Percentiles rank a stretch among this genome's conserved stretches.
Evolutionary conservation across 2,329 filamentous ascomycete species (phyloP).

Genomic region (Ophiostoma sp.): DNA sequence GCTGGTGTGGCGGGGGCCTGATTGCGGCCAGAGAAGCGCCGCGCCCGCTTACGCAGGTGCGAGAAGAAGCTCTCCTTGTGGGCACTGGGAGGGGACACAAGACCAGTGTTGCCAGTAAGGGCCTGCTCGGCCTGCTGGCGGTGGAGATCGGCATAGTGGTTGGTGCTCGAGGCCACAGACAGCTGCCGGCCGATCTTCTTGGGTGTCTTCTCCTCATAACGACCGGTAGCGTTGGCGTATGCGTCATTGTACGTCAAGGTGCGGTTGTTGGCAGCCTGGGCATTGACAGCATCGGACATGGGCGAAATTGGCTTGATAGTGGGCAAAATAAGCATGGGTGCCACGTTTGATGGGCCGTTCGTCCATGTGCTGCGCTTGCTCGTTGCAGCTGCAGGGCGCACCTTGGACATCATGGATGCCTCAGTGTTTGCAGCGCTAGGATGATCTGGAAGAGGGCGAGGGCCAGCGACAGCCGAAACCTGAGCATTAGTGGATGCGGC

Average conservation of each 20-base stretch:
- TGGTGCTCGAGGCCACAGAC: constrained; percentile 84
- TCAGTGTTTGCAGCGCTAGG: constrained; percentile 30
- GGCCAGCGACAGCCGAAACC: constrained; percentile 25
- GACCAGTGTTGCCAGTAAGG: constrained; percentile 71
- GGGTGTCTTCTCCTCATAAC: constrained; percentile 58
- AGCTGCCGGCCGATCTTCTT: constrained; percentile 96
- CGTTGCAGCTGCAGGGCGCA: constrained; percentile 44
- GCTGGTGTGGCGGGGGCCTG: constrained; percentile 73
- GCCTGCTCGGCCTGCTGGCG: constrained; percentile 87
- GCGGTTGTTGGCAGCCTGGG: constrained; percentile 73
- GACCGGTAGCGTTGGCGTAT: constrained; percentile 40
- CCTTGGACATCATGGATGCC: constrained; percentile 41
- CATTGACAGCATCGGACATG: constrained; percentile 88
- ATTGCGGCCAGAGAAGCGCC: constrained; percentile 86
- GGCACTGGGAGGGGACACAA: constrained; percentile 69
- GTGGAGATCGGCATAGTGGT: constrained; percentile 86
- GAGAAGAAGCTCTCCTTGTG: constrained; percentile 98
- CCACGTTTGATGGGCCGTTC: constrained; percentile 70
- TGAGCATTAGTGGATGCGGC: neutral
- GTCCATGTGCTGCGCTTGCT: constrained; percentile 91
- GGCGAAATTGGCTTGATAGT: constrained; percentile 93
- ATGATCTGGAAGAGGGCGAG: constrained; percentile 28
- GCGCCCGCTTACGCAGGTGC: constrained; percentile 86
- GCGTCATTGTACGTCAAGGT: constrained; percentile 50
- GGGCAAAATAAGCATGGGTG: constrained; percentile 92